phyloP scores from a whole-genome alignment of 176 grass and related monocot genomes.

The Metroxylon sagu region DNA sequence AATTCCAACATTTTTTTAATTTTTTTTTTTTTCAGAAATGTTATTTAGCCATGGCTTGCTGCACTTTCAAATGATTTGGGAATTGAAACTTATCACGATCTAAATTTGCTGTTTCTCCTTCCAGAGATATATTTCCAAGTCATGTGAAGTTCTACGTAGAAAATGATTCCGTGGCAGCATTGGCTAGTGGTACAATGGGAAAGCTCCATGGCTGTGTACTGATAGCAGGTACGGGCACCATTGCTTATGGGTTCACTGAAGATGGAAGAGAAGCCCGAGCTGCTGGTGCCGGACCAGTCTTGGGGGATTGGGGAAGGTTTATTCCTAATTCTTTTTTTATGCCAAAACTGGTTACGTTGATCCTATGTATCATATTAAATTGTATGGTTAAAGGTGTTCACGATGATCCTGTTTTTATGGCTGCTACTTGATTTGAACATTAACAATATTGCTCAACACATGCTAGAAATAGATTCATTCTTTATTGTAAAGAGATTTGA shows the following conservation, averaged over 20 bases:
- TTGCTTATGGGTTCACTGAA: constrained; percentile 91
- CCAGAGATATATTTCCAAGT: constrained; percentile 64
- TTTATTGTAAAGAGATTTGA: too few relatives aligned
- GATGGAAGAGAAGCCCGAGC: constrained; percentile 88
- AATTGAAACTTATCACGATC: neutral
- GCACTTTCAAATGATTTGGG: too few relatives aligned
- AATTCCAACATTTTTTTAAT: too few relatives aligned
- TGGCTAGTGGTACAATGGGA: constrained; percentile 96
- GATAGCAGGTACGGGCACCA: constrained; percentile 90
- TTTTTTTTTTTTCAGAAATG: too few relatives aligned
- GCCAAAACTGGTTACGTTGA: neutral
- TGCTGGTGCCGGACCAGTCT: constrained; percentile 87
- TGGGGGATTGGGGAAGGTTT: constrained; percentile 97
- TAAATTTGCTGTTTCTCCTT: constrained; percentile 15
- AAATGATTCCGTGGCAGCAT: constrained; percentile 88
- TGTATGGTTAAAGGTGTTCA: too few relatives aligned
- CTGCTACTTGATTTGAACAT: too few relatives aligned
- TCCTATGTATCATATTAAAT: too few relatives aligned
- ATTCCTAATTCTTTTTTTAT: constrained; percentile 1
- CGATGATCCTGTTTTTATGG: too few relatives aligned
- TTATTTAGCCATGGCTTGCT: neutral
- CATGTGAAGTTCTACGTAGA: constrained; percentile 76
- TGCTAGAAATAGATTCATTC: too few relatives aligned
- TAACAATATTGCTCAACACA: too few relatives aligned
- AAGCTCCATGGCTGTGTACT: constrained; percentile 86